These are phyloP conservation scores for Boletus sp. DNA, from an alignment of 1,284 basidiomycete species.

Conservation along the genomic window DNA sequence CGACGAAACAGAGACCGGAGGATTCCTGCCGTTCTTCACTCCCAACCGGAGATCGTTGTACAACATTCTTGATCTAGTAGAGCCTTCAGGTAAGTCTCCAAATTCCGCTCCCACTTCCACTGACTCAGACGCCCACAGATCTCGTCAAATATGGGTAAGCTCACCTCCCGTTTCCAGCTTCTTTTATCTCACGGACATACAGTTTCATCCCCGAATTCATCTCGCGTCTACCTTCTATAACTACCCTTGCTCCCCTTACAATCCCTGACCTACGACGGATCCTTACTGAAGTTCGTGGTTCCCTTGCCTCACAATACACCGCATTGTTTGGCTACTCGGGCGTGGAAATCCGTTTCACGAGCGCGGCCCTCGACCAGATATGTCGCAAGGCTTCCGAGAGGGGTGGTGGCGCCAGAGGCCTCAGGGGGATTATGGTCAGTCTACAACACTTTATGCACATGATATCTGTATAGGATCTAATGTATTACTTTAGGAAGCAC, in stretches of 20 bases:
- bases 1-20: slow-evolving; percentile 29
- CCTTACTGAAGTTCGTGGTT: slow-evolving; percentile 88
- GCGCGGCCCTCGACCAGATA: slow-evolving; percentile 70
- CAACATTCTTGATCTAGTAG: slow-evolving; percentile 62
- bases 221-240: slow-evolving; percentile 85
- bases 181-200: slow-evolving; percentile 6
- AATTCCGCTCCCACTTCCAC: slow-evolving; percentile 5
- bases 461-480: slow-evolving; percentile 2
- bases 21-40: slow-evolving; percentile 68
- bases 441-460: not conserved
- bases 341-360: slow-evolving; percentile 81
- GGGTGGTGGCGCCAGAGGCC: slow-evolving; percentile 86
- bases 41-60: slow-evolving; percentile 54
- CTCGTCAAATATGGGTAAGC: slow-evolving; percentile 79
- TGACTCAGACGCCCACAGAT: slow-evolving; percentile 45
- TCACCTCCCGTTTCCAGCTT: not conserved
- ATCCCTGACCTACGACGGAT: slow-evolving; percentile 81
- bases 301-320: slow-evolving; percentile 87
- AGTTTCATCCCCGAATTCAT: slow-evolving; percentile 95
- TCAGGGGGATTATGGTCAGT: slow-evolving; percentile 84
- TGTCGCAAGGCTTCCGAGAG: slow-evolving; percentile 75
- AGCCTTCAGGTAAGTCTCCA: slow-evolving; percentile 54
- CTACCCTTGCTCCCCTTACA: slow-evolving; percentile 76
- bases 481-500: slow-evolving; percentile 54
- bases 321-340: slow-evolving; percentile 79